phyloP scores from a whole-genome alignment of 208 protist genomes.

The Acanthamoeba polyphaga region DNA sequence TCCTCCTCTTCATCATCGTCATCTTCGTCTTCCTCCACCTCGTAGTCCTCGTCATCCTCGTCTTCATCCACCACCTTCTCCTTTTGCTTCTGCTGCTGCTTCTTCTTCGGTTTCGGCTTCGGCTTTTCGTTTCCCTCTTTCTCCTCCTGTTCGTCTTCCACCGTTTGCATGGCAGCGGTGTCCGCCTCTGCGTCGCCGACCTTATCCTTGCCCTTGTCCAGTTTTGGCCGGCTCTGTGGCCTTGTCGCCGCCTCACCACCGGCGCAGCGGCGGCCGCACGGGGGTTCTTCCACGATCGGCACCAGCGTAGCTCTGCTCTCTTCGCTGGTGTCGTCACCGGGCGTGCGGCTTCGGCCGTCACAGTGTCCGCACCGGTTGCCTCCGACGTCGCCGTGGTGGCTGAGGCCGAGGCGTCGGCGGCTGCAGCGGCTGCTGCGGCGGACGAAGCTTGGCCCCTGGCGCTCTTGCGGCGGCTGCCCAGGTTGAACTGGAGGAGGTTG shows the following conservation, averaged over 20 bases:
- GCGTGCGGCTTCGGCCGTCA: not conserved
- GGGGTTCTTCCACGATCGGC: not conserved
- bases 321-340: not conserved
- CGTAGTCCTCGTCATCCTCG: not conserved
- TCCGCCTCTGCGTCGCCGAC: not conserved
- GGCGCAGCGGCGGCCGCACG: not conserved
- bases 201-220: constrained; percentile 17
- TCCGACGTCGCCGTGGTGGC: not conserved
- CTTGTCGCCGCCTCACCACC: not conserved
- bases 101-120: not conserved
- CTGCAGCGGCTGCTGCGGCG: not conserved
- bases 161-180: not conserved
- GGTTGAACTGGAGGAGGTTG: constrained; percentile 54
- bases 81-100: not conserved
- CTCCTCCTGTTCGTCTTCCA: not conserved
- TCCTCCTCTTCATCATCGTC: not conserved
- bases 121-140: not conserved
- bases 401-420: not conserved
- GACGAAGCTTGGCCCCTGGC: not conserved
- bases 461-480: not conserved
- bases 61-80: not conserved
- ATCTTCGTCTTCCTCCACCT: not conserved
- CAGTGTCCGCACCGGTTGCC: not conserved
- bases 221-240: not conserved
- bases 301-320: not conserved